Base-by-base conservation (phyloP, 306 rosid species). In the Biancaea sappan region DNA sequence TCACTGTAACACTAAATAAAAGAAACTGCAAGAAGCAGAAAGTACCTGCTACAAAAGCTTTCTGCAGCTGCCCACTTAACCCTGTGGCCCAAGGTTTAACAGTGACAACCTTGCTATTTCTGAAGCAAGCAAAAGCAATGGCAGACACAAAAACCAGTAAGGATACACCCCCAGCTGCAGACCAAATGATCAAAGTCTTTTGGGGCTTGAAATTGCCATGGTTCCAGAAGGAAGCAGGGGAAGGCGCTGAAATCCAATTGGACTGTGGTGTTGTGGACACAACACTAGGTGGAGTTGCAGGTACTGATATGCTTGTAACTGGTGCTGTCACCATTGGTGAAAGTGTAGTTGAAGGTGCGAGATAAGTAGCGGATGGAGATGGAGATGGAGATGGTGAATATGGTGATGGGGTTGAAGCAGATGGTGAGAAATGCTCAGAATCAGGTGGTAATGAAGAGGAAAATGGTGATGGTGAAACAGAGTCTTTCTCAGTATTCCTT, bases 61-160 rank as follows among this genome's bases (percentile, higher is more conserved):
- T 94, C 82, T 92, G 94, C 48, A 94, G 88, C 82, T 91, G 98
- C 57, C 98, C 97, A 80, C 98, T 94, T 79, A 94, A 76, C 53
- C 98, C 98, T 69, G 98, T 90, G 40, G 88, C 86, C 98, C 98
- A 91, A 68, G 98, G 97, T 84, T 84, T 91, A 13, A 94, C 97
- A 1, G 96, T 77, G 22, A 82, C 93, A 64, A 90, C 96, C 76
- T 86, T 87, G 28, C 44, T 89, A 79, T 80, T 84, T 80, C 93
- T 53, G 84, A 82, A 76, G 77, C 81, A 72, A 80, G 81, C 54
- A 43, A 84, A 47, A 77, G 69, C 73, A 51, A 67, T 26, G 7
- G 72, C 80, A 50, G 90, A 69, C 38, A 84, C 73, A 66, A 90
- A 65, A 72, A 90, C 40, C 34, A 91, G 28, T 4, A 86, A 76